Conservation (phyloP, 768 basidiomycete species). For the Russula virescens region DNA sequence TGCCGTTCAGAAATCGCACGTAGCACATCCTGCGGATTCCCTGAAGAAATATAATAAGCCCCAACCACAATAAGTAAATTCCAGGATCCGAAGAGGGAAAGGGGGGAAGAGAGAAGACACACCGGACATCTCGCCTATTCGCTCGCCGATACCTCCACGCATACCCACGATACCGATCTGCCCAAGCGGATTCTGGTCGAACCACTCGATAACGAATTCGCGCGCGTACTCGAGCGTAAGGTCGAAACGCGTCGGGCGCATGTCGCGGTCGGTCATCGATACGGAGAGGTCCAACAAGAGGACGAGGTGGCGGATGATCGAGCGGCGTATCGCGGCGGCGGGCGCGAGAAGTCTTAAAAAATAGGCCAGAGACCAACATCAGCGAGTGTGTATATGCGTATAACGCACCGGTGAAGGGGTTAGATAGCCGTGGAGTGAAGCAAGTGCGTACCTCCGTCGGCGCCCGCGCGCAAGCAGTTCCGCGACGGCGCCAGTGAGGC, state of each 20-base stretch:
- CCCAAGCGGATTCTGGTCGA: conserved; percentile 97
- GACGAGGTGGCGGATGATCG: conserved; percentile 93
- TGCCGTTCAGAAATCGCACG: conserved; percentile 78
- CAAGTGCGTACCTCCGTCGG: conserved; percentile 59
- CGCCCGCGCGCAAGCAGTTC: conserved; percentile 83
- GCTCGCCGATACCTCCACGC: conserved; percentile 85
- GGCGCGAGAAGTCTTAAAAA: conserved; percentile 59
- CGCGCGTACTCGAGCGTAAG: conserved; percentile 84
- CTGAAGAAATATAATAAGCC: conserved; percentile 34
- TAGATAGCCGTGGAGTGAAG: too few species aligned
- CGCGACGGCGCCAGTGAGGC: conserved; percentile 83
- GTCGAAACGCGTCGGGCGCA: conserved; percentile 92
- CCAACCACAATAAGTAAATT: background rate
- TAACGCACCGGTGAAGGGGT: background rate
- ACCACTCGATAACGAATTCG: conserved; percentile 94
- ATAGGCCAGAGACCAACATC: background rate
- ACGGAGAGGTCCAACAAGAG: conserved; percentile 88
- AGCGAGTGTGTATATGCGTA: background rate
- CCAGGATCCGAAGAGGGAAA: background rate
- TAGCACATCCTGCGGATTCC: conserved; percentile 96
- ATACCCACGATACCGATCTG: conserved; percentile 95
- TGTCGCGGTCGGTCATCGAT: conserved; percentile 93
- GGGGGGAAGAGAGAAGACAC: conserved; percentile 22
- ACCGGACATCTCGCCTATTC: conserved; percentile 92
- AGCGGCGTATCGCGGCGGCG: conserved; percentile 82